Conservation (phyloP, 2,329 filamentous ascomycete species). For the Penicillium sp. region DNA sequence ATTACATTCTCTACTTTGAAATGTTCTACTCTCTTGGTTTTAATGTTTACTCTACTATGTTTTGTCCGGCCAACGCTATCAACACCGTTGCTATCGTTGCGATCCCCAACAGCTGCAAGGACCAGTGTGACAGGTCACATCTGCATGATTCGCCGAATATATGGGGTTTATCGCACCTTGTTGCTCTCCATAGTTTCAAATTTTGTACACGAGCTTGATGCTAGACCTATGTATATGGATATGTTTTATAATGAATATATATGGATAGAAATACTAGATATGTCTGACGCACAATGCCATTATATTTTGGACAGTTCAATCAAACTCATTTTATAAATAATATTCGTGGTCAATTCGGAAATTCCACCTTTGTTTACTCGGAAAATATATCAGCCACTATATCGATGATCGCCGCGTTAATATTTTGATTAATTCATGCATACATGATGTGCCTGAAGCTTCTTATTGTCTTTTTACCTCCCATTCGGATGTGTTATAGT, state of each 20-base stretch:
- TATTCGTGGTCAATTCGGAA: neutral
- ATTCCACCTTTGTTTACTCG: neutral
- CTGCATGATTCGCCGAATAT: conserved; percentile 4
- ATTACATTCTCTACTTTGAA: neutral
- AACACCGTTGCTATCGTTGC: conserved; percentile 11
- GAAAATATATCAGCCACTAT: conserved; percentile 9
- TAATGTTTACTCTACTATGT: conserved; percentile 10
- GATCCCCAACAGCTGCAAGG: conserved; percentile 15
- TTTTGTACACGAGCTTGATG: neutral
- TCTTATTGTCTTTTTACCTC: neutral
- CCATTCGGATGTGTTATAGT: neutral
- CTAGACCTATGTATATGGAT: neutral
- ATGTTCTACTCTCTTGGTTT: conserved; percentile 1
- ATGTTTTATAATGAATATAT: neutral
- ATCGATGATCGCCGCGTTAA: neutral
- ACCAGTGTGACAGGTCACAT: conserved; percentile 9
- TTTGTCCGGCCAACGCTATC: conserved; percentile 17
- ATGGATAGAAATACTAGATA: neutral
- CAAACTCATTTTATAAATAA: neutral
- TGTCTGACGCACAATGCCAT: conserved; percentile 4
- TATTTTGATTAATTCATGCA: neutral
- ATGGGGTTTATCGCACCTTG: neutral
- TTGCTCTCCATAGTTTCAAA: neutral
- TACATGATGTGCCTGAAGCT: neutral
- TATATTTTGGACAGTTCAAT: neutral